Evolutionary conservation across 2,329 filamentous ascomycete genomes (phyloP), one percentile per base, ranked within the genome.

Genomic region (Fusarium longipes): DNA sequence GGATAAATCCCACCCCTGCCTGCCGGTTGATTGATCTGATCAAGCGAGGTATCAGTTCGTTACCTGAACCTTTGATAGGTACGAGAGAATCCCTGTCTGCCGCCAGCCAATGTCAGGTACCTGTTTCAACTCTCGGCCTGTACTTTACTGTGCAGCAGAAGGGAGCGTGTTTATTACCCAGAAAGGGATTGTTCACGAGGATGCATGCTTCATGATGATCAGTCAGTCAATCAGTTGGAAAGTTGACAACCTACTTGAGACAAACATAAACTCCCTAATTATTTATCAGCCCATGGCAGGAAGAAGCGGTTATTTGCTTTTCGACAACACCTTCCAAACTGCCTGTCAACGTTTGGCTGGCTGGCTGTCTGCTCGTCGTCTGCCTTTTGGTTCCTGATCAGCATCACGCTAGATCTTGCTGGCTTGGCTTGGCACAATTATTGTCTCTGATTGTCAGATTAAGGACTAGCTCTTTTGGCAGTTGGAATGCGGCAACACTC

Each of bases 401-500:
- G 40, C 52, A 40, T 35, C 53, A 32, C 25, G 18, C 45, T 49
- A 49, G 45, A 24, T 49, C 30, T 20, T 38, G 35, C 52, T 64
- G 27, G 43, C 25, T 27, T 30, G 20, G 8, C 40, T 25, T 43
- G 25, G n/a, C 29, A 22, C 14, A 22, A 29, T 24, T 29, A 32
- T 27, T 43, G 52, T 30, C 30, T 36, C 24, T 25, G 22, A 40
- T 64, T 63, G 43, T 38, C 44, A 33, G 27, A 25, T 51, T 51
- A 18, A 17, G 59, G 59, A 22, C 36, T 63, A 63, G 48, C 33
- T 18, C 45, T 49, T 42, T 48, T 53, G 17, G 14, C 51, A 48
- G 39, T 35, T 62, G 65, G 65, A 68, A 68, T 68, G 65, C 27
- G 48, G 43, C 22, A 24, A 24, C 47, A 38, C 39, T 63, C 39